Evolutionary conservation across 495 filamentous ascomycete genomes (phyloP).

Genomic region (Hypoxylon cercidicola): DNA sequence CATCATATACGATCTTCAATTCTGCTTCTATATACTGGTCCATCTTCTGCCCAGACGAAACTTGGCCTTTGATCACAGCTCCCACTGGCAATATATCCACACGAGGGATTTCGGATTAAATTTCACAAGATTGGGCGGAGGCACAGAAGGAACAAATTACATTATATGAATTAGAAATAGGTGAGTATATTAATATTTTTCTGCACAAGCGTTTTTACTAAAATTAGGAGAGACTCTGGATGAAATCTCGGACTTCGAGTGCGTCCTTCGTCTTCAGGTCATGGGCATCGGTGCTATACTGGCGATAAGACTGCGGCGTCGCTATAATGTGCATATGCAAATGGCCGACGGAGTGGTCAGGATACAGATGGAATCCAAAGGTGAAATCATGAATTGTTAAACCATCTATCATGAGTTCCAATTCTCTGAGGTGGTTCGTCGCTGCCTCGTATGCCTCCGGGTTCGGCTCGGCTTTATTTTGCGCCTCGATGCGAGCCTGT

Average conservation of each 20-base stretch:
- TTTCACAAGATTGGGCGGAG: too few species aligned
- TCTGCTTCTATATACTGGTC: too few species aligned
- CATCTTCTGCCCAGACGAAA: too few species aligned
- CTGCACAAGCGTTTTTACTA: neutral
- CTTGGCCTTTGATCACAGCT: too few species aligned
- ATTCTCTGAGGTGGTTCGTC: conserved; percentile 2
- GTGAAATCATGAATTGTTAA: conserved; percentile 41
- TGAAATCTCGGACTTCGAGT: conserved; percentile 24
- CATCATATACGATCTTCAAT: too few species aligned
- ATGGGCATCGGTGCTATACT: conserved; percentile 35
- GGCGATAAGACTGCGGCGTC: conserved; percentile 19
- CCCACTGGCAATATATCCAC: too few species aligned
- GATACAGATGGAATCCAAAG: conserved; percentile 46
- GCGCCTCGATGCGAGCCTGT: neutral
- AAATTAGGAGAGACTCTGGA: neutral
- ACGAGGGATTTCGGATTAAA: too few species aligned
- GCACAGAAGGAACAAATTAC: too few species aligned
- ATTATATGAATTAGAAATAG: too few species aligned
- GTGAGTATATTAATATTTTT: too few species aligned
- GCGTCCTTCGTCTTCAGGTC: conserved; percentile 47
- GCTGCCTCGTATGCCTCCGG: neutral
- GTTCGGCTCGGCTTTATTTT: neutral
- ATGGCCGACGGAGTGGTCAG: conserved; percentile 45
- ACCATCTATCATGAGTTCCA: neutral
- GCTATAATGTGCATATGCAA: conserved; percentile 50